Base-by-base conservation (phyloP, 352 stramenopile genomes). In the Globisporangium takayamanum region DNA sequence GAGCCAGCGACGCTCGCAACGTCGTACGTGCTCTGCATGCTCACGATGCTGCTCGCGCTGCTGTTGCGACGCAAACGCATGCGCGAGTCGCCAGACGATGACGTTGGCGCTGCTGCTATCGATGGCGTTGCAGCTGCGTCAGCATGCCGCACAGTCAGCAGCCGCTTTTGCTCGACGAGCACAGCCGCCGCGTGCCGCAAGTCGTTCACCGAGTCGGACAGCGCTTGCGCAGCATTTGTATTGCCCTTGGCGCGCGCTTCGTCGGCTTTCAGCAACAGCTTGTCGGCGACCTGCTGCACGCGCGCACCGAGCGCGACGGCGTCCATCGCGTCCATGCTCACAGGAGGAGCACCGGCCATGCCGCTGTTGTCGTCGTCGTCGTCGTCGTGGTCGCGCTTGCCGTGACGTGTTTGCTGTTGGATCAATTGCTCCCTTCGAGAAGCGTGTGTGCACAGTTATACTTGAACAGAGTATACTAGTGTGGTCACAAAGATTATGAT, bases 261-360 rank as follows among this genome's bases (percentile, higher is more conserved):
- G 53, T 80, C 70, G 50, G 78, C 76, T 62, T 85, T 87, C 33
- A 81, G 72, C 69, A 75, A 62, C 55, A 92, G 66, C 69, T 89
- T 92, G 59, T 92, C 76, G 22, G 82, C 82, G 62, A 92, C 82
- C 49, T 88, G 66, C 47, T 81, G 70, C 70, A 92, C 78, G 49
- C 79, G 77, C 52, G 78, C 69, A 46, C 73, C 78, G 36, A 87
- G 74, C 62, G 78, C 74, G 22, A 80, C 78, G 18, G 77, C 77
- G 53, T 66, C 53, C 60, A 66, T 62, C 26, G 60, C 59, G 52
- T 64, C 59, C 59, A 64, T 64, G 14, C 15, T 30, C 10, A 5
- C 37, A n/a, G 25, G 44, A 26, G 41, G 12, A 36, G 30, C 30
- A 7, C 30, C 30, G 30, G 30, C 30, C 30, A 36, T 36, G 30